Conservation (phyloP, 78 protist species). For the Chrysochromulina tobinii region DNA sequence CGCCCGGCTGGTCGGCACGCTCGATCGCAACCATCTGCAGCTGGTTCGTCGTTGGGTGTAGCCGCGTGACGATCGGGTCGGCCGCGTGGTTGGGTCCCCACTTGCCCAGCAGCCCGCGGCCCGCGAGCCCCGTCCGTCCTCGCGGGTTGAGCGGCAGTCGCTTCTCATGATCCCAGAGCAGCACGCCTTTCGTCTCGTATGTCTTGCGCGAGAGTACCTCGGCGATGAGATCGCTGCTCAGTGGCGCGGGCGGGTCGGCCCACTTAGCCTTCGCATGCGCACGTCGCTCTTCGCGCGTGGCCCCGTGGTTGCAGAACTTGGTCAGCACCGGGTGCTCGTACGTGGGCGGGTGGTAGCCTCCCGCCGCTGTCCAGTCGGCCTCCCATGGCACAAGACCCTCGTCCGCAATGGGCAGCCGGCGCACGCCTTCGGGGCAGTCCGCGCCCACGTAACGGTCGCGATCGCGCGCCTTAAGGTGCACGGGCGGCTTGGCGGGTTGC, state of each 20-base stretch:
- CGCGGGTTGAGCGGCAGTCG: neutral
- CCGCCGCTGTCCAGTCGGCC: no score
- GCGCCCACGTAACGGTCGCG: no score
- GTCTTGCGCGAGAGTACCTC: neutral
- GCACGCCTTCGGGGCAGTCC: no score
- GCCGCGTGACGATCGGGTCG: constrained; percentile 42
- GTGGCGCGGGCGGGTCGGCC: neutral
- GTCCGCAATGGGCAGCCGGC: no score
- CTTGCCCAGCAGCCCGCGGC: constrained; percentile 51
- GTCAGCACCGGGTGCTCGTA: neutral
- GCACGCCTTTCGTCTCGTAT: neutral
- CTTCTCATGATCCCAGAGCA: neutral
- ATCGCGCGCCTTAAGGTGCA: no score
- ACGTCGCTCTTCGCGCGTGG: no score
- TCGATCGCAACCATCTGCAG: constrained; percentile 28
- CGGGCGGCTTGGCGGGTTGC: no score
- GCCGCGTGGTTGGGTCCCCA: constrained; percentile 61
- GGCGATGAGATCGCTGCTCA: no score
- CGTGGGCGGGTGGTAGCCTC: neutral
- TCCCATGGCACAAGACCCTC: no score
- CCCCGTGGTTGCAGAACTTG: neutral
- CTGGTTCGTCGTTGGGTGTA: neutral
- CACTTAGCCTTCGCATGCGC: neutral
- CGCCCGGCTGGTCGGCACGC: constrained; percentile 21
- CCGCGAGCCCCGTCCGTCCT: constrained; percentile 49